Evolutionary conservation across 2,329 filamentous ascomycete species (phyloP).

Genomic region (Parafenestella ontariensis): DNA sequence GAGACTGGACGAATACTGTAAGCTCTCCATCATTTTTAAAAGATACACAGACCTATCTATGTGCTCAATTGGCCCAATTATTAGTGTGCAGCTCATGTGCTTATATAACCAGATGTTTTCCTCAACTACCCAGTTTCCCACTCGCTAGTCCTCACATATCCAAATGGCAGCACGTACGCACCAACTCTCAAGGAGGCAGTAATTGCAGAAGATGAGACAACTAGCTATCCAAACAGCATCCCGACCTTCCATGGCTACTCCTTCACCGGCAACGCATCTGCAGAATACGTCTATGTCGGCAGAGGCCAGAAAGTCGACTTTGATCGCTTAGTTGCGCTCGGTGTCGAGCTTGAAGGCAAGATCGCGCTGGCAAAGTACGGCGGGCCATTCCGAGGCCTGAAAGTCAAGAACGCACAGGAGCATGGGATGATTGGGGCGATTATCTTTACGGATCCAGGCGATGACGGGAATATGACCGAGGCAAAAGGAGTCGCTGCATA

Average conservation of each 20-base stretch:
- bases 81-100: neutral
- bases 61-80: too few relatives aligned
- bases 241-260: constrained; percentile 59
- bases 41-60: too few relatives aligned
- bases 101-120: constrained; percentile 36
- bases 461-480: constrained; percentile 57
- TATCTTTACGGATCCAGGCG: constrained; percentile 55
- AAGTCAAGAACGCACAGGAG: constrained; percentile 57
- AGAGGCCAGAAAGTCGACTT: constrained; percentile 55
- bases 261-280: constrained; percentile 54
- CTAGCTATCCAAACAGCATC: constrained; percentile 49
- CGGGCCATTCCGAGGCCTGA: constrained; percentile 55
- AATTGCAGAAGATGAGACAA: constrained; percentile 43
- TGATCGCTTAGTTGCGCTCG: constrained; percentile 50
- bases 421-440: constrained; percentile 55
- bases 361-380: constrained; percentile 57
- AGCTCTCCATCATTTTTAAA: neutral
- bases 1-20: constrained; percentile 48
- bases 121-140: constrained; percentile 49
- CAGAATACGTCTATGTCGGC: constrained; percentile 58
- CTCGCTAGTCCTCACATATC: constrained; percentile 41
- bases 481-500: constrained; percentile 56
- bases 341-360: constrained; percentile 56
- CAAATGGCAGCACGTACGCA: constrained; percentile 43
- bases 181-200: constrained; percentile 43